Evolutionary conservation across 2,329 filamentous ascomycete species (phyloP), one percentile per base, ranked within the genome.

Genomic region (Pseudohalonectria lignicola): DNA sequence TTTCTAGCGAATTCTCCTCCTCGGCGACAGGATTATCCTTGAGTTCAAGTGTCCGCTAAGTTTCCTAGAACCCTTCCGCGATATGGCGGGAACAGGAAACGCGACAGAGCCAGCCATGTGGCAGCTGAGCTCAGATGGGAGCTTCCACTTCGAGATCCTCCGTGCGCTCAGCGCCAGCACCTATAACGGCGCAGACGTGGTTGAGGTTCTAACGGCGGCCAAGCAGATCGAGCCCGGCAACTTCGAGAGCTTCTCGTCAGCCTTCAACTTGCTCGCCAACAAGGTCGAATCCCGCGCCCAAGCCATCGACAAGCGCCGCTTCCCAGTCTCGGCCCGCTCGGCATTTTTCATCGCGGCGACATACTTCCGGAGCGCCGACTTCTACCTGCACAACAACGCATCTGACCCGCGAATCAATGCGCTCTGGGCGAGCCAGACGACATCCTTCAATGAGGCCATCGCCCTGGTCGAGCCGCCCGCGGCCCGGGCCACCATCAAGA

Each of bases 341-440:
- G 48, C 48, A 9, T 49, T 47, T 28, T 61, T 62, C 45, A 48
- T 48, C 7, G 56, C 53, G 2, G 42, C 59, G 7, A 51, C 41
- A n/a, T 63, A 63, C 45, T 62, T 52, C 43, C 55, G 58, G 30
- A 41, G 43, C 1, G 56, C 60, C 20, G 57, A 59, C 42, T 60
- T 60, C 48, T 62, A 48, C 48, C 45, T 61, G 9, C 56, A 61
- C 41, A 52, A 51, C 8, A 58, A 62, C 41, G 46, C 41, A 46
- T 49, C 39, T 23, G 53, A 63, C 34, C 54, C 58, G 1, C 49
- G 52, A 6, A 55, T 62, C 39, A 41, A 49, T 16, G 39, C 33
- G 3, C 39, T 57, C 4, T 62, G 56, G 54, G 44, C 40, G 4
- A 41, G 53, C 35, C 53, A 58, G 40, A 47, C 46, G 4, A 44